A percentile compares a stretch with the other conserved stretches of the same genome.
These are phyloP conservation scores for Cichorium intybus DNA, from an alignment of 140 eudicot species.

Conservation along the genomic window DNA sequence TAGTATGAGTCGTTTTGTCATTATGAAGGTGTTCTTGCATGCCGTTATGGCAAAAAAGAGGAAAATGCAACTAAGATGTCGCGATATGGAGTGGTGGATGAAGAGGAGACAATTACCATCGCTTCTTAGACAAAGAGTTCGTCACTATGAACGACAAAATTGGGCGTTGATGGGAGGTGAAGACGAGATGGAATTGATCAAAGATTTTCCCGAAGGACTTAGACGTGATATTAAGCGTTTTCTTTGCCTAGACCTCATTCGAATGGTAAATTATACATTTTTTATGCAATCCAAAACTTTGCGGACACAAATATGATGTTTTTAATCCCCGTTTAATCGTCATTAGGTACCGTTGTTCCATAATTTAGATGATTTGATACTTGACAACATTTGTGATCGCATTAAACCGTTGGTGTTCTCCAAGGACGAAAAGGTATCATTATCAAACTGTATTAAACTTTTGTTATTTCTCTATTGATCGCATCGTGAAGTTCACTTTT, in stretches of 20 bases:
- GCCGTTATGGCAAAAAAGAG: constrained; percentile 96
- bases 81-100: constrained; percentile 99
- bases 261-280: constrained; percentile 48
- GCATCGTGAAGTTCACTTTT: not conserved
- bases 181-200: constrained; percentile 85
- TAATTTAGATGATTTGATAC: constrained; percentile 77
- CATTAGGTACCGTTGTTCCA: constrained; percentile 79
- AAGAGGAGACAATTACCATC: constrained; percentile 83
- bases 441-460: not conserved
- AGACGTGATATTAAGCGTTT: constrained; percentile 89
- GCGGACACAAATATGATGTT: not conserved
- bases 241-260: constrained; percentile 83
- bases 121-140: constrained; percentile 76
- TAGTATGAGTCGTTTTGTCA: not conserved
- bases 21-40: constrained; percentile 78
- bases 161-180: constrained; percentile 91
- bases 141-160: constrained; percentile 80
- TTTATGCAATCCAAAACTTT: not conserved
- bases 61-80: constrained; percentile 85
- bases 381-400: constrained; percentile 93
- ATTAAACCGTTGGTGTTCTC: constrained; percentile 79
- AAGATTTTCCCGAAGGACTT: constrained; percentile 94
- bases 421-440: constrained; percentile 76
- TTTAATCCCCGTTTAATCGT: not conserved
- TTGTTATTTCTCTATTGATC: not conserved